A percentile compares a stretch with the other conserved stretches of the same genome.
Conservation (phyloP, 106 monocot genomes). For the Allium sativum region DNA sequence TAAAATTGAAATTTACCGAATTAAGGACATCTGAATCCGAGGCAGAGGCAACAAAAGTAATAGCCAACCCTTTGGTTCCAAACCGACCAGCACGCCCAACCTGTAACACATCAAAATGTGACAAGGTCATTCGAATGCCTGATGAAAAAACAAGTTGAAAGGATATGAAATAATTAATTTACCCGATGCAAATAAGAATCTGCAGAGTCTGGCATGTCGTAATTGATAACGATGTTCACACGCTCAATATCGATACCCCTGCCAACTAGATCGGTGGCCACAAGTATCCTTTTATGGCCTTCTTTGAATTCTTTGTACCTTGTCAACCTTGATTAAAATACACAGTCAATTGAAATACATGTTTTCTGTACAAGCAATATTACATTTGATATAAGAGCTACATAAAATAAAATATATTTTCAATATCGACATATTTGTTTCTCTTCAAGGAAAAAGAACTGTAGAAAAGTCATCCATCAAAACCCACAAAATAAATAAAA, state of each 20-base stretch:
- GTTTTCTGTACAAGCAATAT: no score
- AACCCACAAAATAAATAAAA: no score
- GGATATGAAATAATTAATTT: neutral
- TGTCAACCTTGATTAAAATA: conserved; percentile 57
- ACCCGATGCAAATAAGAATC: conserved; percentile 98
- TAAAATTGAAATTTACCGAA: conserved; percentile 32
- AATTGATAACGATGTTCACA: conserved; percentile 97
- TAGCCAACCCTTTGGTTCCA: conserved; percentile 96
- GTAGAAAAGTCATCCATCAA: no score
- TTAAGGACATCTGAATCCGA: conserved; percentile 94
- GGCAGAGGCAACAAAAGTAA: conserved; percentile 91
- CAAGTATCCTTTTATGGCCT: conserved; percentile 95
- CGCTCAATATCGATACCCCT: conserved; percentile 98
- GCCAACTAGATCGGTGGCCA: conserved; percentile 90
- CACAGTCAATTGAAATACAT: no score
- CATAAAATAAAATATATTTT: no score
- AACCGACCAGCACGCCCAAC: conserved; percentile 89
- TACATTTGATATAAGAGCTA: no score
- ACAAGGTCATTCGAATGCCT: neutral
- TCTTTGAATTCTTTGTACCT: conserved; percentile 98
- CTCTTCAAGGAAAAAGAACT: no score
- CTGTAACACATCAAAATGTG: conserved; percentile 13
- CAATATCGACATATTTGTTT: no score
- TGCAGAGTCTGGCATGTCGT: conserved; percentile 99
- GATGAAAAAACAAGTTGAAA: neutral